These are phyloP conservation scores for Serendipita sp. DNA, from an alignment of 768 basidiomycete species.

Conservation along the genomic window DNA sequence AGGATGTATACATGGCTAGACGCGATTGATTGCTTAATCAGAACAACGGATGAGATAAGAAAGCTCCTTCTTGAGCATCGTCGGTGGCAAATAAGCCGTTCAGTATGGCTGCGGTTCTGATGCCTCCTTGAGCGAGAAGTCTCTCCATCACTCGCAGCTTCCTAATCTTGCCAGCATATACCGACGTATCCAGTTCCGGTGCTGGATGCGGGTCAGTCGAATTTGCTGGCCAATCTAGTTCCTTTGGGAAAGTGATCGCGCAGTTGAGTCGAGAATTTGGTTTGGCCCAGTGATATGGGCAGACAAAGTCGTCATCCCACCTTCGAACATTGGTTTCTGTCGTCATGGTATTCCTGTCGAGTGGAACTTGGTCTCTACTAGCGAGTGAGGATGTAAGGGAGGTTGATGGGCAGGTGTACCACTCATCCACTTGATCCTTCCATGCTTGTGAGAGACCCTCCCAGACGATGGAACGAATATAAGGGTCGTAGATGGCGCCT, in stretches of 20 bases:
- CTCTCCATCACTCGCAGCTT: conserved; percentile 60
- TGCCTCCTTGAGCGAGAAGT: conserved; percentile 65
- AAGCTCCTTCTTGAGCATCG: not conserved
- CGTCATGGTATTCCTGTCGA: conserved; percentile 5
- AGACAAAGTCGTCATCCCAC: conserved; percentile 43
- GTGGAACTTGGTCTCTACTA: not conserved
- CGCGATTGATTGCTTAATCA: too few species aligned
- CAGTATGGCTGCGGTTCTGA: conserved; percentile 68
- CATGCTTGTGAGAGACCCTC: conserved; percentile 67
- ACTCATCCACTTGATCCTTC: conserved; percentile 38
- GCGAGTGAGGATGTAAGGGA: conserved; percentile 6
- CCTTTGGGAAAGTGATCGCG: conserved; percentile 61
- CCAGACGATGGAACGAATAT: conserved; percentile 71
- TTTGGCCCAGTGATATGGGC: conserved; percentile 66
- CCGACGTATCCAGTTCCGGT: conserved; percentile 65
- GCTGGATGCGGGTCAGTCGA: conserved; percentile 20
- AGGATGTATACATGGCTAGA: too few species aligned
- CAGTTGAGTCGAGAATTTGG: conserved; percentile 68
- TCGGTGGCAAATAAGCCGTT: conserved; percentile 51
- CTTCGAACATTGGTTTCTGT: conserved; percentile 11
- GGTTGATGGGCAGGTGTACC: conserved; percentile 48
- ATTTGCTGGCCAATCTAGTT: conserved; percentile 39
- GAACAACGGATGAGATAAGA: too few species aligned
- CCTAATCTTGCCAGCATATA: conserved; percentile 57
- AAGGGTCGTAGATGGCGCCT: conserved; percentile 74